Evolutionary conservation across 208 protist species (phyloP).

Genomic region (Leishmania arabica): DNA sequence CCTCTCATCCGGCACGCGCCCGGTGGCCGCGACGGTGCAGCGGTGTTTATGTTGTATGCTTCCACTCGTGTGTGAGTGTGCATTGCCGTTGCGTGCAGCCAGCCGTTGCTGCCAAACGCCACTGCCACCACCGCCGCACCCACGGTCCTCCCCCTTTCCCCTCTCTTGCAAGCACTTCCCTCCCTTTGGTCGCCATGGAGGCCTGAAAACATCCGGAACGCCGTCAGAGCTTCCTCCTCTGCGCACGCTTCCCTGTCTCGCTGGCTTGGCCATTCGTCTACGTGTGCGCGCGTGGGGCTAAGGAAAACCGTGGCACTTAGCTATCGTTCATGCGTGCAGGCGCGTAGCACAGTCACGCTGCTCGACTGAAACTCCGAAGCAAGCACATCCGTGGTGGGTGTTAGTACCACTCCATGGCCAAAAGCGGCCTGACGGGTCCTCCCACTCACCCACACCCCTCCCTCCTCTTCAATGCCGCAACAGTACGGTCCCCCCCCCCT

Average conservation of each 20-base stretch:
- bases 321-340: not conserved
- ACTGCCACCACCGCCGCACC: not conserved
- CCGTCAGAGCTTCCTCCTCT: not conserved
- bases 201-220: not conserved
- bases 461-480: not conserved
- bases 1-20: not conserved
- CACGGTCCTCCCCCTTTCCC: not conserved
- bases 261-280: not conserved
- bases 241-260: not conserved
- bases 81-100: not conserved
- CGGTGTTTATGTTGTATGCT: too few relatives aligned
- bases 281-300: not conserved
- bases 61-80: not conserved
- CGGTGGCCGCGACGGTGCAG: not conserved
- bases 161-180: not conserved
- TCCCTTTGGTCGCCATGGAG: not conserved
- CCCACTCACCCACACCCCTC: not conserved
- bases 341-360: too few relatives aligned
- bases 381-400: not conserved
- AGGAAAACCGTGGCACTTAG: too few relatives aligned
- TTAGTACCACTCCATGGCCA: not conserved
- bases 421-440: not conserved
- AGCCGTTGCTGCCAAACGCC: not conserved
- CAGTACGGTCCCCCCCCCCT: not conserved
- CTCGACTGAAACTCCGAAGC: not conserved